Evolutionary conservation across 176 grass and related monocot genomes (phyloP), one percentile per base, ranked within the genome.

Genomic region (Rhipidocladum racemiflorum): DNA sequence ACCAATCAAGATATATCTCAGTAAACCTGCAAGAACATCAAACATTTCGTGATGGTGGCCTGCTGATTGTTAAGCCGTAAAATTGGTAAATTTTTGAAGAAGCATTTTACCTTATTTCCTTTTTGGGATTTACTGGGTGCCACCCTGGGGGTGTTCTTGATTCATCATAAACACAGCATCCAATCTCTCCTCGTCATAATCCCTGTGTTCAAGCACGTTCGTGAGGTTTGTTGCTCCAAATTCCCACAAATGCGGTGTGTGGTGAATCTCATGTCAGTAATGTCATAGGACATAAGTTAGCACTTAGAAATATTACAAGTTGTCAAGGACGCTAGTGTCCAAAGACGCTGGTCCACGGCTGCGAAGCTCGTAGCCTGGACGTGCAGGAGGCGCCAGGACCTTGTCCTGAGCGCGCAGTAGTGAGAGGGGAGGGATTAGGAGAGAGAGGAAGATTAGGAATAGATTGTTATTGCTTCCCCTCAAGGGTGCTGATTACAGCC

Each of bases 131-230:
- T 14, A 65, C 18, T 0, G 12, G 36, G 18, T 61, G 20, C 18
- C 40, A 61, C 3, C 3, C 6, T 2, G 5, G 18, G 29, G 66
- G 14, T 64, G 43, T 35, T 57, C 12, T 61, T 21, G 12, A 61
- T 51, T 54, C 21, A 70, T 80, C 20, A 55, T 27, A 46, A 35
- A 42, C 65, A 54, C 44, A 1, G 30, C 70, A 65, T 13, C 44
- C 54, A 12, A 5, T 39, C 70, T 54, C 28, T 69, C n/a, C 7
- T 43, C 25, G 2, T 44, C 59, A 30, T 15, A 65, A 44, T 32
- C 32, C 16, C 34, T 61, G 48, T 24, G 35, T 76, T 49, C 60
- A 85, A 81, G 25, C 18, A 84, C 68, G 30, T 74, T 29, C 68
- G 50, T n/a, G 77, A 61, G 29, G 25, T 75, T 45, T 15, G n/a